These are phyloP conservation scores for Linnemannia elongata DNA, from an alignment of 192 early-diverging fungal genomes.

Conservation along the genomic window DNA sequence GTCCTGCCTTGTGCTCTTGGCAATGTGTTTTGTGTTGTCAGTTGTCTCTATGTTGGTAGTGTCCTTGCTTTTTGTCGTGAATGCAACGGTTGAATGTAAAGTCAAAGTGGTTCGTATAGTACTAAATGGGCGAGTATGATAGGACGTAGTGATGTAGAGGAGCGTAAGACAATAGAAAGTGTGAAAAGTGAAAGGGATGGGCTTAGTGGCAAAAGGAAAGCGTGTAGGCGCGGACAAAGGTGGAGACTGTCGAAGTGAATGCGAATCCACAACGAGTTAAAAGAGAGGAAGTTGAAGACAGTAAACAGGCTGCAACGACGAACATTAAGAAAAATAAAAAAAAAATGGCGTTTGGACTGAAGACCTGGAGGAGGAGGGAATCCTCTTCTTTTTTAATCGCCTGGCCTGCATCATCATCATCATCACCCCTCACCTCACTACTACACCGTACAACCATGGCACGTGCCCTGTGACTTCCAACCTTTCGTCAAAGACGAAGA, in stretches of 20 bases:
- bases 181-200: neutral
- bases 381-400: neutral
- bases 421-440: neutral
- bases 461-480: constrained; percentile 1
- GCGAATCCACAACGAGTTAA: neutral
- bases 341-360: neutral
- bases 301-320: neutral
- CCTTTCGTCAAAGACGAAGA: too few species aligned
- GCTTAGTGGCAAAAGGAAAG: neutral
- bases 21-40: neutral
- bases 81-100: neutral
- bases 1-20: neutral
- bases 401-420: neutral
- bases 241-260: neutral
- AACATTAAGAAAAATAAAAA: neutral
- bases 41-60: neutral
- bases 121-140: too few species aligned
- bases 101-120: neutral
- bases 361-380: too few species aligned
- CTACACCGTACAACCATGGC: neutral
- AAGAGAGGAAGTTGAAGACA: neutral
- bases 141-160: neutral
- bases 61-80: neutral
- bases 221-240: neutral
- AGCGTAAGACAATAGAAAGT: neutral